Evolutionary conservation across 345 rosid species (phyloP).

Genomic region (Sapria himalayana): DNA sequence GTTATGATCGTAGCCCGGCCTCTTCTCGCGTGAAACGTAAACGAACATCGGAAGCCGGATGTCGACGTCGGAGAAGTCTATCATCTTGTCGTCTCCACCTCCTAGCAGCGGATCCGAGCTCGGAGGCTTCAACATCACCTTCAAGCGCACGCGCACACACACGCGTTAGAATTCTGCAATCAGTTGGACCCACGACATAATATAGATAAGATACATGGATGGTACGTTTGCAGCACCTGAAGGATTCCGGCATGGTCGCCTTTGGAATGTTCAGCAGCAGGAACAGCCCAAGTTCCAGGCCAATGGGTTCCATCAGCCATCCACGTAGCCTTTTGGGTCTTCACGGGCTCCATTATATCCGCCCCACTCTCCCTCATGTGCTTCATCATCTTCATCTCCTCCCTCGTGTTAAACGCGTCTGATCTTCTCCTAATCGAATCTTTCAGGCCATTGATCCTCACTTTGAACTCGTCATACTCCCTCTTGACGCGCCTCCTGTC

Average conservation of each 20-base stretch:
- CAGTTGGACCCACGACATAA: neutral
- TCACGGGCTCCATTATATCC: slow-evolving; percentile 48
- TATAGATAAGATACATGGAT: neutral
- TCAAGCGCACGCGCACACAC: too few relatives aligned
- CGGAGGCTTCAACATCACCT: slow-evolving; percentile 92
- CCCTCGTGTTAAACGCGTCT: slow-evolving; percentile 85
- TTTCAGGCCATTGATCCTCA: slow-evolving; percentile 68
- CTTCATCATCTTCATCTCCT: slow-evolving; percentile 78
- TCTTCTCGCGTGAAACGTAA: slow-evolving; percentile 73
- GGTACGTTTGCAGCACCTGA: slow-evolving; percentile 24
- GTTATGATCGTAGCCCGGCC: slow-evolving; percentile 88
- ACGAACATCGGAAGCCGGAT: slow-evolving; percentile 82
- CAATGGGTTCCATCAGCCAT: slow-evolving; percentile 99
- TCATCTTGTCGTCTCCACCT: slow-evolving; percentile 37
- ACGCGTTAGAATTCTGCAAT: neutral
- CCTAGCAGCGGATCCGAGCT: slow-evolving; percentile 49
- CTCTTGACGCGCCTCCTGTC: slow-evolving; percentile 69
- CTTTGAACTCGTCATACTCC: slow-evolving; percentile 89
- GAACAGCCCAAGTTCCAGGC: slow-evolving; percentile 64
- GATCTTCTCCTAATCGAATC: slow-evolving; percentile 87
- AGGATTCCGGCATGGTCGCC: slow-evolving; percentile 93
- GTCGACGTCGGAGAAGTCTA: slow-evolving; percentile 58
- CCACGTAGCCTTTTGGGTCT: slow-evolving; percentile 76
- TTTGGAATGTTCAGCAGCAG: slow-evolving; percentile 52
- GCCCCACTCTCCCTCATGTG: slow-evolving; percentile 60